These are phyloP conservation scores for Candida wancherniae DNA, from an alignment of 805 yeast genomes.

Conservation along the genomic window DNA sequence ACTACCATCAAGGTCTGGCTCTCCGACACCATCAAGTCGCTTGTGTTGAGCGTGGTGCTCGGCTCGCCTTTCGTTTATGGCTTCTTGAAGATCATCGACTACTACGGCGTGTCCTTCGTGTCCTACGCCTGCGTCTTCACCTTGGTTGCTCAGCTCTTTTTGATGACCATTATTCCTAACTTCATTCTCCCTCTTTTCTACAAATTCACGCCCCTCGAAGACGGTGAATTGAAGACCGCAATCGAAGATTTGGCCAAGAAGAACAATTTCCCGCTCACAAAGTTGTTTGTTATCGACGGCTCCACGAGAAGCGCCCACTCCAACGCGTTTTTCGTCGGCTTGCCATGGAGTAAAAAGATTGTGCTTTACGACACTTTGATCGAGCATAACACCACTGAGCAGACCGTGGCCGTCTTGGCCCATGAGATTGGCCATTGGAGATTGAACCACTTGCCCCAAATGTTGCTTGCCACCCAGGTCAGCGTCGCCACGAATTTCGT, in stretches of 20 bases:
- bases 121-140: conserved; percentile 73
- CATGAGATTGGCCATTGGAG: conserved; percentile 99
- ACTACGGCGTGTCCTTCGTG: conserved; percentile 76
- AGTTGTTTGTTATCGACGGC: conserved; percentile 90
- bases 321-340: conserved; percentile 92
- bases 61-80: conserved; percentile 72
- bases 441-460: conserved; percentile 77
- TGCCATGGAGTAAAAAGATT: conserved; percentile 96
- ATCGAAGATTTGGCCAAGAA: conserved; percentile 74
- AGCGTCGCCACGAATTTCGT: conserved; percentile 64
- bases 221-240: conserved; percentile 78
- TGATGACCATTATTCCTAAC: conserved; percentile 75
- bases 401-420: conserved; percentile 93
- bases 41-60: conserved; percentile 48
- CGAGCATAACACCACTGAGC: conserved; percentile 66
- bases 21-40: conserved; percentile 62
- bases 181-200: conserved; percentile 91
- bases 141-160: conserved; percentile 64
- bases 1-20: conserved; percentile 69
- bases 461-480: conserved; percentile 59
- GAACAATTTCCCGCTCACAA: conserved; percentile 80
- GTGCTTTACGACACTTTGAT: conserved; percentile 90
- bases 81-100: conserved; percentile 74
- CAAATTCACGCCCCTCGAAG: conserved; percentile 83
- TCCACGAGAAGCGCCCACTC: conserved; percentile 95